A percentile compares a stretch with the other conserved stretches of the same genome.
These are phyloP conservation scores for Geotrichum siamense DNA, from an alignment of 1,139 yeast genomes.

Conservation along the genomic window DNA sequence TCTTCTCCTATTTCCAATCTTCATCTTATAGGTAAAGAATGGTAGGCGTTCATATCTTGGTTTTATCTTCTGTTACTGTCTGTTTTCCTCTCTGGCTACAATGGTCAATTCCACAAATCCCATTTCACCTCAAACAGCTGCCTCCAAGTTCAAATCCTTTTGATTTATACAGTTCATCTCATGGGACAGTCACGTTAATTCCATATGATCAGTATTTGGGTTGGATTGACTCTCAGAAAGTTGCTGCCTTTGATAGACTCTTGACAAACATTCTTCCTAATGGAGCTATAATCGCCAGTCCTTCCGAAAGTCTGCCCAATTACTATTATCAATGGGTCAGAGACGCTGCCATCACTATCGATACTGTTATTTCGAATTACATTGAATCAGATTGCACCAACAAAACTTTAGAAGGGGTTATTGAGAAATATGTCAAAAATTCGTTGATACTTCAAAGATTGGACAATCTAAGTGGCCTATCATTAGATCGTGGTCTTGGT, in stretches of 20 bases:
- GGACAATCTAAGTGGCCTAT: constrained; percentile 61
- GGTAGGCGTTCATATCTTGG: neutral
- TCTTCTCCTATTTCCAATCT: neutral
- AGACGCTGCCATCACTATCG: constrained; percentile 78
- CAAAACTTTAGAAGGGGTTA: constrained; percentile 31
- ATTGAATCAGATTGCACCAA: constrained; percentile 36
- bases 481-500: constrained; percentile 51
- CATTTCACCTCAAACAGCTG: no score
- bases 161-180: constrained; percentile 6
- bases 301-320: constrained; percentile 60
- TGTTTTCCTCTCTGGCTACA: neutral
- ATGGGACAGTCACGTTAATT: constrained; percentile 22
- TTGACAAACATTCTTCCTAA: constrained; percentile 53
- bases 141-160: no score
- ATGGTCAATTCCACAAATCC: neutral
- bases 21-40: neutral
- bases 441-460: constrained; percentile 55
- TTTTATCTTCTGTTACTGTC: neutral
- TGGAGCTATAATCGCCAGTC: constrained; percentile 83
- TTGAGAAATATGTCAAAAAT: constrained; percentile 57
- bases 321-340: constrained; percentile 88
- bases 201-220: constrained; percentile 40
- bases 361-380: constrained; percentile 52
- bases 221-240: constrained; percentile 52
- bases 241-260: constrained; percentile 47